Base-by-base conservation (phyloP, 257 asterid species). In the Asclepias syriaca region DNA sequence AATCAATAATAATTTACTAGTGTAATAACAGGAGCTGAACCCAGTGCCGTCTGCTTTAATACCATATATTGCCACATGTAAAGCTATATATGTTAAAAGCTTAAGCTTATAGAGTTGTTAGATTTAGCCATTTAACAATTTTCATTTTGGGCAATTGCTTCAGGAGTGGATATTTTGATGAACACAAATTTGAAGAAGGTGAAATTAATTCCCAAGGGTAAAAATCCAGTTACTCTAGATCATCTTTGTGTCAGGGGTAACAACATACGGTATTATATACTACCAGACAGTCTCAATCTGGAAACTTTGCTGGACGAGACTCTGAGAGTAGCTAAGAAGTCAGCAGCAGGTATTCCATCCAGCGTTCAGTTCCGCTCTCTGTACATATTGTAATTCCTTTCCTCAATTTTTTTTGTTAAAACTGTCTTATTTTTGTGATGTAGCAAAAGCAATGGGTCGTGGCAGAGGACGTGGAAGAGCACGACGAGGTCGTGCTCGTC, bases 111-210 rank as follows among this genome's bases (percentile, higher is more conserved):
- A 4, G 5, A 34, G 39, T 3, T 34, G 39, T 34, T 34, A 34
- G 39, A 3, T 34, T 3, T 34, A 34, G 39, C 39, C 39, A 34
- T 4, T 34, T 34, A 34, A 34, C 5, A 34, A 34, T 51, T 51
- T 51, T 13, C 48, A 43, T 51, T 51, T 51, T 51, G 57, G 59
- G 59, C 27, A 32, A 22, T 18, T 72, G 56, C 46, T 67, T 51
- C 55, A 87, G 96, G 96, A 74, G 95, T 90, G 74, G 96, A 90
- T 81, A 82, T 90, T 74, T 87, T 95, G 80, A 87, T 83, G 89
- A 85, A 87, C 80, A 86, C 95, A 10, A 92, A 90, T 77, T 72
- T 90, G 76, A 90, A 90, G 75, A 81, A 89, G 0, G 96, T 90
- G 49, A 90, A 90, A 80, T 85, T 90, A 18, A 87, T 88, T 3